Percentiles rank a stretch among this genome's conserved stretches.
These are phyloP conservation scores for Ceratobasidium sp. DNA, from an alignment of 1,284 basidiomycete species.

Conservation along the genomic window DNA sequence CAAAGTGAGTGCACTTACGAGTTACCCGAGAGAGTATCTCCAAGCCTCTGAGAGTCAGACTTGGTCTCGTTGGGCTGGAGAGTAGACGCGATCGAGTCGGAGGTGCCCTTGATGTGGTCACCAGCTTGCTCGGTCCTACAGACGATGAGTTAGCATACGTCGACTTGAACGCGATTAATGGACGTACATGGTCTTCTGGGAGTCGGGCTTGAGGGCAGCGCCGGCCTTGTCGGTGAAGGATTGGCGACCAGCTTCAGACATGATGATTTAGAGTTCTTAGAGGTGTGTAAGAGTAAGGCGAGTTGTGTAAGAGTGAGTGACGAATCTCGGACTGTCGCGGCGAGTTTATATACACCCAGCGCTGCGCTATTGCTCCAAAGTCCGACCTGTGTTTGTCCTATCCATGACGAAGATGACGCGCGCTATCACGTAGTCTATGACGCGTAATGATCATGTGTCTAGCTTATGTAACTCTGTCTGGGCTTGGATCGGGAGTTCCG, in stretches of 20 bases:
- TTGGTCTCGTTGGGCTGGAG: conserved; percentile 51
- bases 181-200: conserved; percentile 61
- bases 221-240: conserved; percentile 60
- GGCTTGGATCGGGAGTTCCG: neutral
- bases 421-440: conserved; percentile 24
- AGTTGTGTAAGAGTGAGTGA: conserved; percentile 22
- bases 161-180: neutral
- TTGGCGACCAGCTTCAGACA: conserved; percentile 52
- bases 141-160: neutral
- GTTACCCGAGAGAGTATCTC: conserved; percentile 60
- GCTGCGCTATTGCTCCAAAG: neutral
- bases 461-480: neutral
- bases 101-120: conserved; percentile 50
- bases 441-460: conserved; percentile 1
- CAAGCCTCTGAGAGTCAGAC: conserved; percentile 51
- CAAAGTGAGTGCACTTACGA: conserved; percentile 31
- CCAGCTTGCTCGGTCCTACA: conserved; percentile 49
- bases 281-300: conserved; percentile 8
- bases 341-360: conserved; percentile 17
- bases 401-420: conserved; percentile 4
- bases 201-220: conserved; percentile 59
- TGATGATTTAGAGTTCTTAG: conserved; percentile 36
- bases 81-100: conserved; percentile 49
- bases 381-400: neutral
- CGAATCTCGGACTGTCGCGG: neutral